Evolutionary conservation across 176 grass and related monocot genomes (phyloP), one percentile per base, ranked within the genome.

Genomic region (Juncus effusus): DNA sequence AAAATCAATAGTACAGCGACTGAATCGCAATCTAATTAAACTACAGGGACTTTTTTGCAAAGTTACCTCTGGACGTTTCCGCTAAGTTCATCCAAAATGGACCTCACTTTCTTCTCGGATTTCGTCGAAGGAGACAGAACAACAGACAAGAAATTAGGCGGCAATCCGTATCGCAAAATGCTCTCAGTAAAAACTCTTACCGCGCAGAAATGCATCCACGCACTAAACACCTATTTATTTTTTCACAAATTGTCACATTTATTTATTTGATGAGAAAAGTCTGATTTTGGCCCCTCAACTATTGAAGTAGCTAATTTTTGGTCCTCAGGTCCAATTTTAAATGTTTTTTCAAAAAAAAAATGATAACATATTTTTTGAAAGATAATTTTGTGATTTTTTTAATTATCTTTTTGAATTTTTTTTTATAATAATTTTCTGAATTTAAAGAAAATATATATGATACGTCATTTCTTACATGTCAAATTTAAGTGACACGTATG

Each of bases 161-260:
- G 89, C 38, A 99, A 85, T 42, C 94, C 88, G 40, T 99, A 93
- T 99, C 94, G 80, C 65, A 99, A 88, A 93, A 99, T 93, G 62
- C 94, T 99, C 78, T 99, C 88, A 50, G 83, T 83, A 76, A 90
- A 99, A 44, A 93, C 70, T 47, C 89, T 89, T 39, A 99, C 80
- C 10, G 85, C 94, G 51, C 72, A 99, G 54, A 99, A 99, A 75
- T 99, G 94, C 89, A 99, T 99, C 94, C 89, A 99, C 14, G 94
- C 80, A 84, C 83, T 90, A 76, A 99, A 99, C 67, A 99, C 94
- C 94, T 99, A 64, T 40, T 42, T 42, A 54, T 36, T 38, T 6
- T 4, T 7, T 38, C 61, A 42, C 6, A 71, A 59, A 71, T 40
- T 5, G 12, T 68, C 19, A 28, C 19, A 28, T 28, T 28, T 28